Evolutionary conservation across 176 grass and related monocot genomes (phyloP).

Genomic region (Cenchrus fungigraminus): DNA sequence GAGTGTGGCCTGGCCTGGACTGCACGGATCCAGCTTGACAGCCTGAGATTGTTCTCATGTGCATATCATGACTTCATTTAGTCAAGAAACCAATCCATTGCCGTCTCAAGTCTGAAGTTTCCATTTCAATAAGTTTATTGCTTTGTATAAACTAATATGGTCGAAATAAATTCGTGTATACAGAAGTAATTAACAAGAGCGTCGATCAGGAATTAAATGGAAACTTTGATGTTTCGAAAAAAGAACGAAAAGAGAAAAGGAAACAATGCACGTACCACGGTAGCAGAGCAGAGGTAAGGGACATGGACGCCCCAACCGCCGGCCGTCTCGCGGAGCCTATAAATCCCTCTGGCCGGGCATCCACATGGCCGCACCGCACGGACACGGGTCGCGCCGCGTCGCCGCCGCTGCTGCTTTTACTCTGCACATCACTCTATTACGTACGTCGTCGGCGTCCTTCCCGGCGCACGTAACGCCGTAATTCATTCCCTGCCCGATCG

Average conservation of each 20-base stretch:
- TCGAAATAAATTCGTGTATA: too few species aligned
- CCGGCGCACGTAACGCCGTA: background rate
- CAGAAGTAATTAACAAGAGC: too few species aligned
- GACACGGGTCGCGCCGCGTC: constrained; percentile 8
- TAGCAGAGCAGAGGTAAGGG: background rate
- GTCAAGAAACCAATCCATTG: background rate
- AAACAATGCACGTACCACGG: background rate
- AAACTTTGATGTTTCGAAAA: too few species aligned
- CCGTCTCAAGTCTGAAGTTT: background rate
- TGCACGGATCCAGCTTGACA: background rate
- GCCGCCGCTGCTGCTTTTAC: background rate
- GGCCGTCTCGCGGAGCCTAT: constrained; percentile 16
- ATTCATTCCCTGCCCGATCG: background rate
- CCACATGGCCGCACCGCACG: constrained; percentile 31
- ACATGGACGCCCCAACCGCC: constrained; percentile 24
- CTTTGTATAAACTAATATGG: too few species aligned
- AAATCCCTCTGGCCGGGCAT: constrained; percentile 27
- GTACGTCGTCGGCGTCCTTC: background rate
- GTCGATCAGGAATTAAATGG: too few species aligned
- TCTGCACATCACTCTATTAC: too few species aligned
- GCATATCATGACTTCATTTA: background rate
- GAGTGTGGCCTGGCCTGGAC: background rate
- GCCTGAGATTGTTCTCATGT: background rate
- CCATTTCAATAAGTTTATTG: too few species aligned
- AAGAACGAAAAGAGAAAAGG: too few species aligned